Evolutionary conservation across 164 flowering plant species (phyloP).

Genomic region (Annona squamosa): DNA sequence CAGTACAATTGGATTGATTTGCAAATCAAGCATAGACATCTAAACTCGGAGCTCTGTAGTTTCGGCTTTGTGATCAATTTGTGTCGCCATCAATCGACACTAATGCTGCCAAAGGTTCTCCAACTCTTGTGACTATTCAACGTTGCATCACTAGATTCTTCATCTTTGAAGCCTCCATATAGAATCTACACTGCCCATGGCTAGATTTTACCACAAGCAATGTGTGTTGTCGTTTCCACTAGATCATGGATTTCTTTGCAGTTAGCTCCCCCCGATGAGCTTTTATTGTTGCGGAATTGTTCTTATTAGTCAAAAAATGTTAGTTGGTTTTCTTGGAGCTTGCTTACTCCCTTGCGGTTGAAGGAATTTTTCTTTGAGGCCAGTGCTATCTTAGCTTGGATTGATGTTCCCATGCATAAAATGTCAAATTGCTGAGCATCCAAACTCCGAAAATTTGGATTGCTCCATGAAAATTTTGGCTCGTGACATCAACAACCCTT

Average conservation of each 20-base stretch:
- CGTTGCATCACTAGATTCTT: constrained; percentile 44
- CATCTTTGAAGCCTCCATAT: constrained; percentile 46
- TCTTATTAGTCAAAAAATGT: not conserved
- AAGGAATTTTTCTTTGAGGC: too few species aligned
- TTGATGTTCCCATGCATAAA: too few species aligned
- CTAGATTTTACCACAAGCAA: constrained; percentile 59
- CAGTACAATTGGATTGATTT: not conserved
- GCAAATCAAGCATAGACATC: constrained; percentile 52
- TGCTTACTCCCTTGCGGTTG: too few species aligned
- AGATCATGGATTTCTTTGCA: not conserved
- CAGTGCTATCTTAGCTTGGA: too few species aligned
- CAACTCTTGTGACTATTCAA: constrained; percentile 42
- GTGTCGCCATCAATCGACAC: constrained; percentile 65
- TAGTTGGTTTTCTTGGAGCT: not conserved
- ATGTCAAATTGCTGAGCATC: too few species aligned
- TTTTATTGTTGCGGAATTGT: not conserved
- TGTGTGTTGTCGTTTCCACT: constrained; percentile 24
- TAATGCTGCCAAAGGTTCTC: constrained; percentile 26
- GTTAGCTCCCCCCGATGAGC: not conserved
- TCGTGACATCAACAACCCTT: too few species aligned
- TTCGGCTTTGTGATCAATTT: constrained; percentile 60
- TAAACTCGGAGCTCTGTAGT: constrained; percentile 46
- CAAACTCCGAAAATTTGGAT: too few species aligned
- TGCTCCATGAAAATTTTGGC: too few species aligned
- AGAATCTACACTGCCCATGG: constrained; percentile 46